Base-by-base conservation (phyloP, 495 filamentous ascomycete genomes). In the Trichoderma orchidacearum region DNA sequence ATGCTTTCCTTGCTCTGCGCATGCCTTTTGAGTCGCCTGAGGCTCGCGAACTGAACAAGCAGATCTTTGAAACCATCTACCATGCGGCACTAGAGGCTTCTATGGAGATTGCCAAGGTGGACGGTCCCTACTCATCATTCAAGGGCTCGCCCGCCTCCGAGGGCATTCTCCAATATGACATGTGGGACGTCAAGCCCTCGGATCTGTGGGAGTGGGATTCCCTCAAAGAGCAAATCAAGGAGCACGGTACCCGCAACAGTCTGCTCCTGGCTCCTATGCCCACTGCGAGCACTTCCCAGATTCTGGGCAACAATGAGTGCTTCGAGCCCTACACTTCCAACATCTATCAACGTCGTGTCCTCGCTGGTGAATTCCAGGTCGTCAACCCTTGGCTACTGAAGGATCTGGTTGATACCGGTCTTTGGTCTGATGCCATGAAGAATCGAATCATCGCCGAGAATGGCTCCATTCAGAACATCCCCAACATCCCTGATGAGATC, bases 401-500 rank as follows among this genome's bases (percentile, higher is more conserved):
- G 79, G 93, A 98, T 64, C 82, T 98, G 15, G 93, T 98, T 57
- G 93, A 98, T 63, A 86, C 96, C 76, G 93, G 93, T 59, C 80
- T 98, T 30, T 98, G 93, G 93, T 96, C 91, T 32, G 93, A 98
- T 73, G 90, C 90, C 78, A 98, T 98, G 93, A 98, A 98, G 81
- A 98, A 98, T 77, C 89, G 93, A 62, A 98, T 98, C 78, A 97
- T 98, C 64, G 85, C 93, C 59, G 92, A 93, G 51, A 90, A 89
- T 60, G 93, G 93, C 53, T 95, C 90, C 7, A 90, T 98, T 59
- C 93, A 97, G 73, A 90, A 90, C 72, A 89, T 98, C 60, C 85
- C 90, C 62, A 96, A 92, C 72, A 95, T 98, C 57, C 93, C 93
- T 32, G 80, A 85, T 28, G 93, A 97, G 61, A 87, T 95, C 80